Evolutionary conservation across 257 asterid genomes (phyloP).

Genomic region (Prunella vulgaris): DNA sequence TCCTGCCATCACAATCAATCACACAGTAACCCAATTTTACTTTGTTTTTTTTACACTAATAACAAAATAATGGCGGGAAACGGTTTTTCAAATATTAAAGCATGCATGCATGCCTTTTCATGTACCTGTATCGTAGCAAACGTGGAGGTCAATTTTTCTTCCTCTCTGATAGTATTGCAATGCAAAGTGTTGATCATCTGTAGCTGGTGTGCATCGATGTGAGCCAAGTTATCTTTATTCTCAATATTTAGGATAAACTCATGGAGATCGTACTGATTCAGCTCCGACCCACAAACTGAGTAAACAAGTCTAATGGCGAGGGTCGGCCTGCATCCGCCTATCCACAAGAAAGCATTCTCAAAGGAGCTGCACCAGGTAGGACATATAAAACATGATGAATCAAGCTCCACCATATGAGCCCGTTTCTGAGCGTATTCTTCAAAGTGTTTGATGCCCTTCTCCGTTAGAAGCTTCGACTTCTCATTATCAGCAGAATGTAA

Average conservation of each 20-base stretch:
- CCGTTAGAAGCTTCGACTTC: not conserved
- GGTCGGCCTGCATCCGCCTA: conserved; percentile 10
- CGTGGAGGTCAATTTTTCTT: conserved; percentile 21
- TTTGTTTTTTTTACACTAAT: too few relatives aligned
- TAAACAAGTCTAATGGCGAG: conserved; percentile 26
- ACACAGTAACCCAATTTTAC: too few relatives aligned
- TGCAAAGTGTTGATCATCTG: conserved; percentile 30
- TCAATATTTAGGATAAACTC: conserved; percentile 16
- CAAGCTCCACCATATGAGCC: conserved; percentile 16
- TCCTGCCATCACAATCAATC: conserved; percentile 24
- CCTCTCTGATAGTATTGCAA: conserved; percentile 21
- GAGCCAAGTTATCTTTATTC: conserved; percentile 12
- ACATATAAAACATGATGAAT: conserved; percentile 25
- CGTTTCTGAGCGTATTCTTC: conserved; percentile 23
- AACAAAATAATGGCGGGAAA: too few relatives aligned
- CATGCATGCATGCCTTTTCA: too few relatives aligned
- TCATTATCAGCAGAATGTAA: not conserved
- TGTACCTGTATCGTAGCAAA: conserved; percentile 26
- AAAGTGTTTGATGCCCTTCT: conserved; percentile 24
- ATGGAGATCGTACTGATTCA: conserved; percentile 8
- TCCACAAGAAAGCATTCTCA: conserved; percentile 19
- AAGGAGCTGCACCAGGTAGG: conserved; percentile 37
- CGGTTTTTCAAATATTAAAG: too few relatives aligned
- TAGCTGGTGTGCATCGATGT: conserved; percentile 23
- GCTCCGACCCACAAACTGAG: conserved; percentile 27